phyloP scores from a whole-genome alignment of 441 rosid species.

The Erodium moschatum region DNA sequence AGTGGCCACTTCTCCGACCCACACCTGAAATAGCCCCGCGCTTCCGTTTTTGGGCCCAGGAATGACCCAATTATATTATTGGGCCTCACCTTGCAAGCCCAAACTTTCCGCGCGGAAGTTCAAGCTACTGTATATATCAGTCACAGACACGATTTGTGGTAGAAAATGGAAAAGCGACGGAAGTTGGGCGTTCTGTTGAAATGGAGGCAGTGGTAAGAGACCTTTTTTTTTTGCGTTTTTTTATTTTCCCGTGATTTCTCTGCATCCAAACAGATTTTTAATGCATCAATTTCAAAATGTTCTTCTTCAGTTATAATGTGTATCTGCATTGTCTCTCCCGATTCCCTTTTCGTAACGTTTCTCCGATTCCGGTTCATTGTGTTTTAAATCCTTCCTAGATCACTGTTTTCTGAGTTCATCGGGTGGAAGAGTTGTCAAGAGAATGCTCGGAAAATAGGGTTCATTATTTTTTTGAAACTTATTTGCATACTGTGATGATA shows the following conservation, averaged over 20 bases:
- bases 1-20: neutral
- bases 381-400: neutral
- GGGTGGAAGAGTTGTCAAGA: neutral
- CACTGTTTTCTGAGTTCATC: neutral
- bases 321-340: neutral
- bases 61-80: neutral
- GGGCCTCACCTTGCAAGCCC: neutral
- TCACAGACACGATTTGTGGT: no score
- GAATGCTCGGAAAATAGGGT: neutral
- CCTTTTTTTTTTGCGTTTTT: neutral
- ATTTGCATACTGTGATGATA: neutral
- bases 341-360: neutral
- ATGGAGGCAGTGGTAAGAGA: constrained; percentile 7
- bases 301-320: neutral
- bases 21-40: neutral
- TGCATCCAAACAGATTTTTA: neutral
- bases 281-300: neutral
- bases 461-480: no score
- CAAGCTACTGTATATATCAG: neutral
- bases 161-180: neutral
- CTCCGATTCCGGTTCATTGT: neutral
- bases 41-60: neutral
- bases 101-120: neutral
- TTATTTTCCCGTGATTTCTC: constrained; percentile 2
- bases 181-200: neutral